Base-by-base conservation (phyloP, 2,329 filamentous ascomycete genomes). In the Talaromyces atroroseus region DNA sequence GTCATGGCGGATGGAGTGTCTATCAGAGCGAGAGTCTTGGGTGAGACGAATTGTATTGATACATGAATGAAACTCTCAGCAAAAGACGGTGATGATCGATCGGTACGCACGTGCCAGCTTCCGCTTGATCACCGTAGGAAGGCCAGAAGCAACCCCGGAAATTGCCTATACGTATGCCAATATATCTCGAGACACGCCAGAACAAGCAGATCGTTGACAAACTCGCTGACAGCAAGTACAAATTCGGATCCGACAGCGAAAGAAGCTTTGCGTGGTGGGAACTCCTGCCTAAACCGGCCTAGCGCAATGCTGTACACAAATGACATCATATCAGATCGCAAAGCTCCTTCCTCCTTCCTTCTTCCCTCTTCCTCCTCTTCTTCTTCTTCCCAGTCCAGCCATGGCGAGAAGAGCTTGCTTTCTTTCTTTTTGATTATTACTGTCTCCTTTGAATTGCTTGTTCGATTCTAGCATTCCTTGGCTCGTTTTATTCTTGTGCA, bases 291-390 rank as follows among this genome's bases (percentile, higher is more conserved):
- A 49, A 49, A 54, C 16, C 42, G 34, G 54, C 10, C 46, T 56
- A 51, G 54, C 54, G 54, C 38, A 6, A 12, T n/a, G 23, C 23
- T 16, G 23, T n/a, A 18, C 24, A 45, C 32, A 46, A 45, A 51
- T 56, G 54, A 56, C 54, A 56, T 56, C 54, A 56, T 44, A 20
- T 44, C 54, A 56, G 32, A 20, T 44, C 40, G 40, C 40, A 44
- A 44, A 18, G 6, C 36, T 40, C 36, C 20, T 23, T 44, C 40
- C 20, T 21, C 20, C 1, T 10, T 29, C 26, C 2, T 29, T n/a
- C n/a, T n/a, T n/a, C n/a, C n/a, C n/a, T n/a, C n/a, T n/a, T n/a
- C n/a, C 26, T 5, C 26, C 11, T 29, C 4, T 29, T 29, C 26
- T 26, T 26, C 24, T 26, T 26, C 24, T 26, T 26, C 24, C 8